Base-by-base conservation (phyloP, 306 rosid species). In the Malus sieversii region DNA sequence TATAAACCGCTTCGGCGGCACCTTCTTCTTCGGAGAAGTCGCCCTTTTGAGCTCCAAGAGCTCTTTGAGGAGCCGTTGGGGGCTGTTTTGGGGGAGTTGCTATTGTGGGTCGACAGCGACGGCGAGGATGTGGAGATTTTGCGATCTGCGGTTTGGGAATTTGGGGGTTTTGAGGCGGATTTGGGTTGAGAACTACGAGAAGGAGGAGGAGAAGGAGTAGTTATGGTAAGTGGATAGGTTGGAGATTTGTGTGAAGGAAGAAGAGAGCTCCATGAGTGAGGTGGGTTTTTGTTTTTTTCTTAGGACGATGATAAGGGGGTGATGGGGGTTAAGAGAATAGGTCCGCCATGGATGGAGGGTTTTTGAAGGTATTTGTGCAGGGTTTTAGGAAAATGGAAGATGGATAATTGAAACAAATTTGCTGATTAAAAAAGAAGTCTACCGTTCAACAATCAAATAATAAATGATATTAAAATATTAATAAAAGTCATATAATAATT, bases 51-150 rank as follows among this genome's bases (percentile, higher is more conserved):
- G 97, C 80, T 92, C 93, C 2, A 92, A 87, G 55, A 95, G 97
- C 86, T 95, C 97, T 61, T 88, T 95, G 10, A 95, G 96, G 71
- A 95, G 97, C 18, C 87, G 78, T 62, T 88, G 97, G 25, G 99
- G 97, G 68, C 88, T 89, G 87, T 85, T 92, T 74, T 53, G 29
- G 5, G 97, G 92, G 77, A 83, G 86, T 8, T 92, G 89, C 61
- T 88, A 82, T 44, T 84, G 84, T 23, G 97, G 89, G 57, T 88
- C 97, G 8, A 89, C 35, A 8, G 92, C 87, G 16, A 92, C 91
- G 10, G 97, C 90, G 25, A 83, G 70, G 30, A 92, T 66, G 23
- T 75, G 88, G 75, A 77, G 58, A 35, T 32, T 71, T 22, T 70
- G 71, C 5, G 81, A 19, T 14, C 63, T 66, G 27, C 76, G 79